Conservation (phyloP, 2,329 filamentous ascomycete genomes). For the Mycocentrospora acerina region DNA sequence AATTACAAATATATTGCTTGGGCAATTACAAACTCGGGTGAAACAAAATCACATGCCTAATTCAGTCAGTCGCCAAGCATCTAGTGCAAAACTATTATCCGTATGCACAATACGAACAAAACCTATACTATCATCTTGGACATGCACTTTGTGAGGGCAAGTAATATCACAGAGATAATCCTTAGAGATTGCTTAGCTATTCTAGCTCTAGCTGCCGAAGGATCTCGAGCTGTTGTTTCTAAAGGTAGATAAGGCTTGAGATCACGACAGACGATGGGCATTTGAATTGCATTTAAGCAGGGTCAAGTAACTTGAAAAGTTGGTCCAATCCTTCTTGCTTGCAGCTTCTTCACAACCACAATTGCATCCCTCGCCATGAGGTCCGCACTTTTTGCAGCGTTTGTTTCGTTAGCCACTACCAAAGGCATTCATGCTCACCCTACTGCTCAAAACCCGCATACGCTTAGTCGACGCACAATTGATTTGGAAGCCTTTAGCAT, state of each 20-base stretch:
- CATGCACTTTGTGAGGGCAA: conserved; percentile 13
- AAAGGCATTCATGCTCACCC: conserved; percentile 26
- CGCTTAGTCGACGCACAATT: conserved; percentile 23
- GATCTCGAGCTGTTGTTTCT: too few species aligned
- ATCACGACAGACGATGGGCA: conserved; percentile 1
- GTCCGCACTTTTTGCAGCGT: conserved; percentile 30
- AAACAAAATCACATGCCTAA: conserved; percentile 18
- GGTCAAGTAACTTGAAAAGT: conserved; percentile 8
- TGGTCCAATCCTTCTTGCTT: too few species aligned
- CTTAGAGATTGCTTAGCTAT: too few species aligned
- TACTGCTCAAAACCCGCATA: conserved; percentile 11
- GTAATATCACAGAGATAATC: background rate
- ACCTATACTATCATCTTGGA: conserved; percentile 9
- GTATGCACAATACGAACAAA: conserved; percentile 5
- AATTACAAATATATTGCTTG: conserved; percentile 15
- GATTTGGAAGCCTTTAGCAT: conserved; percentile 37
- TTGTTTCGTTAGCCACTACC: conserved; percentile 29
- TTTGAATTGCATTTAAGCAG: conserved; percentile 15
- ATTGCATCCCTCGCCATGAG: conserved; percentile 26
- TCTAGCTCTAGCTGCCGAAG: too few species aligned
- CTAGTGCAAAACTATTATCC: conserved; percentile 3
- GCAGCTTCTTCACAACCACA: conserved; percentile 13
- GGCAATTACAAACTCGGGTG: conserved; percentile 11
- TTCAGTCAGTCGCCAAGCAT: conserved; percentile 18
- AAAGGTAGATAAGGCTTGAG: too few species aligned